Conservation (phyloP, 805 yeast genomes). For the Ogataea angusta region DNA sequence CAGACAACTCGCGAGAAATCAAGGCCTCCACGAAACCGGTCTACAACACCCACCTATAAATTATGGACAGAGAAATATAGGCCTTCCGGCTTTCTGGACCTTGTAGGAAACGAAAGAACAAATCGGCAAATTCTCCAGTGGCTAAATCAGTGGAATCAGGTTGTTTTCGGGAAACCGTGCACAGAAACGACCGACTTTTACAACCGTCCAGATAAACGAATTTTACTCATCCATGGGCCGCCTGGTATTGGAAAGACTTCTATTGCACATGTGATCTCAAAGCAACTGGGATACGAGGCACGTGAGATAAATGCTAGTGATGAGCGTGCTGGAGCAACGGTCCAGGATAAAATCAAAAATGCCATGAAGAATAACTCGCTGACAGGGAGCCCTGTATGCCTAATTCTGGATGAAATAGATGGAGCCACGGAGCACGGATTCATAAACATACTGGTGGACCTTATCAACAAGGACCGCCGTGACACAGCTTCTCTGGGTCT, state of each 20-base stretch:
- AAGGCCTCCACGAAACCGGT: conserved; percentile 10
- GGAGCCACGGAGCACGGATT: conserved; percentile 68
- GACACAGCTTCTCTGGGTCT: conserved; percentile 39
- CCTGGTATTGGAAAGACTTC: conserved; percentile 94
- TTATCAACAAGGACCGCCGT: conserved; percentile 54
- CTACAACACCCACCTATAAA: conserved; percentile 8
- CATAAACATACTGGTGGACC: conserved; percentile 52
- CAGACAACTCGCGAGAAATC: conserved; percentile 9
- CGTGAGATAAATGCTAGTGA: conserved; percentile 87
- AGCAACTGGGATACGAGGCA: conserved; percentile 74
- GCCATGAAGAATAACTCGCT: conserved; percentile 65
- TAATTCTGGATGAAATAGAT: conserved; percentile 89
- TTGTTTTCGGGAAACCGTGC: conserved; percentile 45
- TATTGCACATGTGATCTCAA: conserved; percentile 79
- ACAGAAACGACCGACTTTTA: conserved; percentile 41
- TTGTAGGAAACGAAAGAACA: conserved; percentile 65
- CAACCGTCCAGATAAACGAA: conserved; percentile 56
- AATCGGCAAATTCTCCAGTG: conserved; percentile 60
- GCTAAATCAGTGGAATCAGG: conserved; percentile 65
- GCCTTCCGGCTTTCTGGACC: conserved; percentile 59
- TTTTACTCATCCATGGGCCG: conserved; percentile 82
- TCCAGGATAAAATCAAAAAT: conserved; percentile 53
- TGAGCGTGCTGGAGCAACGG: conserved; percentile 57
- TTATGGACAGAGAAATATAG: conserved; percentile 67
- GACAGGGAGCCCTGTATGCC: conserved; percentile 71